phyloP scores from a whole-genome alignment of 495 filamentous ascomycete species.

The Stereocaulon alpinum region DNA sequence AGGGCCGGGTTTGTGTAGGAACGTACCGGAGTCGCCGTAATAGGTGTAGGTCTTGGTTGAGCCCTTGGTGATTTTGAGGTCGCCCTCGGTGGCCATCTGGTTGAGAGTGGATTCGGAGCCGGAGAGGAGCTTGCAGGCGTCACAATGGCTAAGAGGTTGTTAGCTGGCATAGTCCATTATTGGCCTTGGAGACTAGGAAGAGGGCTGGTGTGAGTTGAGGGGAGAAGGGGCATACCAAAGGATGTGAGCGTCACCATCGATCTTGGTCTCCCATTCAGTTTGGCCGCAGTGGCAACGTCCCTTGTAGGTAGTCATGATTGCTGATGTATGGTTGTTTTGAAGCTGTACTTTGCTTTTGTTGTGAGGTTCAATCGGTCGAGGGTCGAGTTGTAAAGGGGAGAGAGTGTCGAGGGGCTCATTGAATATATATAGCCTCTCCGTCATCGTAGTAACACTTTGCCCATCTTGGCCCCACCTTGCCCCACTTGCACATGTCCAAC shows the following conservation, averaged over 20 bases:
- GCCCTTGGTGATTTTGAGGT: constrained; percentile 40
- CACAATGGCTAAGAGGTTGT: constrained; percentile 34
- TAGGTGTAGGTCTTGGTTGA: constrained; percentile 38
- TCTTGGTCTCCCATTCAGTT: constrained; percentile 35
- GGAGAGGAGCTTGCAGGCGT: constrained; percentile 40
- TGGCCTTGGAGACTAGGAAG: not conserved
- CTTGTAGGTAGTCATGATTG: constrained; percentile 28
- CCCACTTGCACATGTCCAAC: no score
- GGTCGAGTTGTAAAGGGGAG: not conserved
- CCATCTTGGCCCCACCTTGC: no score
- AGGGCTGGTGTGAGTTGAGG: not conserved
- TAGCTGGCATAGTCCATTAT: not conserved
- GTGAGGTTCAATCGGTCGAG: not conserved
- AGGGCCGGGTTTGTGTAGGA: no score
- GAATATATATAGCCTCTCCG: not conserved
- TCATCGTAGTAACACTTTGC: no score
- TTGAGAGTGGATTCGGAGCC: constrained; percentile 41
- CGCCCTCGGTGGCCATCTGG: constrained; percentile 36
- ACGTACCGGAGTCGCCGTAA: constrained; percentile 38
- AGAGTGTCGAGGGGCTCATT: not conserved
- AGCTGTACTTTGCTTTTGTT: not conserved
- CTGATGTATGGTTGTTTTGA: not conserved
- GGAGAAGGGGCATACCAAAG: constrained; percentile 33
- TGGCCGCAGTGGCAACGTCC: constrained; percentile 45
- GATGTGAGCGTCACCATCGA: constrained; percentile 35